Base-by-base conservation (phyloP, 768 basidiomycete genomes). In the Myochromella boudieri region DNA sequence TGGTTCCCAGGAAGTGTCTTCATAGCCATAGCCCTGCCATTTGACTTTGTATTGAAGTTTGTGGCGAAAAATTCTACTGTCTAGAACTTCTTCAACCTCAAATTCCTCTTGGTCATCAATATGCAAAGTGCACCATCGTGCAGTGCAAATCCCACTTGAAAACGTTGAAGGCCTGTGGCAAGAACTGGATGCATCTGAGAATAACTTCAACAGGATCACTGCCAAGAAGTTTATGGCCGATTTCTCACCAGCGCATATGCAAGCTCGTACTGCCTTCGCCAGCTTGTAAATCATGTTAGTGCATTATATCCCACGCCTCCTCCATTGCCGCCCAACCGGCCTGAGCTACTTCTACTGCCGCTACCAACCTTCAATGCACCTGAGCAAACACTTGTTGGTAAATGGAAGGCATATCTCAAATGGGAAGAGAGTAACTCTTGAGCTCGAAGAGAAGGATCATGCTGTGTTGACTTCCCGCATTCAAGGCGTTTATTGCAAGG, bases 181-280 rank as follows among this genome's bases (percentile, higher is more conserved):
- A 56, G 93, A 97, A 42, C 86, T 92, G 50, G 93, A 97, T 65
- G 71, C 86, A 0, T 98, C 97, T 59, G 95, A 99, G 65, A 92
- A 81, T 43, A 77, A 75, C 40, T 70, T 97, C 54, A 97, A 95
- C 68, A 85, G 85, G 64, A 86, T 92, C 52, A 95, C 93, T 26
- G 94, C 95, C 11, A 97, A 98, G 66, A 97, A 97, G 61, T 95
- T 97, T 68, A 83, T 97, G 71, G 76, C 82, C 44, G 95, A 97
- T 66, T 77, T 91, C 14, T 89, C 90, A 1, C 90, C 93, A 4
- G 81, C 87, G 2, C 88, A 97, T 62, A 95, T 97, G 90, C 94
- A 95, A 59, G 95, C 95, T 0, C 85, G 94, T 11, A 85, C 89
- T 0, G 85, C 87, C 80, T 94, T 22, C 87, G 90, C 45, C 87